Conservation (phyloP, 2,329 filamentous ascomycete genomes). For the Aureobasidium sp. region DNA sequence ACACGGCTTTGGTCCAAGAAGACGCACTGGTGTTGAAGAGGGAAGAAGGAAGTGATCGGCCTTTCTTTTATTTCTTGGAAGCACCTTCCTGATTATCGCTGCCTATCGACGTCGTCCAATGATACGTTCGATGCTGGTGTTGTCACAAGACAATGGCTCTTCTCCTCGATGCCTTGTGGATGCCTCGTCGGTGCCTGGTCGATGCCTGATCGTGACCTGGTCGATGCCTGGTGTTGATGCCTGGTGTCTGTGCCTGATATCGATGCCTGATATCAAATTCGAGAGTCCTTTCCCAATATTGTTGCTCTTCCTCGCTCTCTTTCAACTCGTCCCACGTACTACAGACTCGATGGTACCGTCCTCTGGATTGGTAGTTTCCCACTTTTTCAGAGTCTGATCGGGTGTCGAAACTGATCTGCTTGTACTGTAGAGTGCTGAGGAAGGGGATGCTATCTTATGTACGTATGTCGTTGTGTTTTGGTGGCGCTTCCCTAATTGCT, state of each 20-base stretch:
- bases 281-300: background rate
- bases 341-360: background rate
- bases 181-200: background rate
- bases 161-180: background rate
- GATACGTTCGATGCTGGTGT: background rate
- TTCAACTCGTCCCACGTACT: background rate
- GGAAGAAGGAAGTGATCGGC: background rate
- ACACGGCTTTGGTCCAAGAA: background rate
- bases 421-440: background rate
- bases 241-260: background rate
- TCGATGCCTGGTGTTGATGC: background rate
- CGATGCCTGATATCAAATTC: background rate
- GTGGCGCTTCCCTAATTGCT: background rate
- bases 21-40: background rate
- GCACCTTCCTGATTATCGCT: background rate
- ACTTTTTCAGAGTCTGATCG: too few relatives aligned
- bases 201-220: background rate
- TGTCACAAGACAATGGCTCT: background rate
- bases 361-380: too few relatives aligned
- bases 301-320: background rate
- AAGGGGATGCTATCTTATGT: background rate
- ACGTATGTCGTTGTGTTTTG: background rate
- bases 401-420: background rate
- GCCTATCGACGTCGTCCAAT: background rate
- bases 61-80: background rate